Percentiles rank a stretch among this genome's conserved stretches.
phyloP scores from a whole-genome alignment of 1,284 basidiomycete species.

The Irpex sp. region DNA sequence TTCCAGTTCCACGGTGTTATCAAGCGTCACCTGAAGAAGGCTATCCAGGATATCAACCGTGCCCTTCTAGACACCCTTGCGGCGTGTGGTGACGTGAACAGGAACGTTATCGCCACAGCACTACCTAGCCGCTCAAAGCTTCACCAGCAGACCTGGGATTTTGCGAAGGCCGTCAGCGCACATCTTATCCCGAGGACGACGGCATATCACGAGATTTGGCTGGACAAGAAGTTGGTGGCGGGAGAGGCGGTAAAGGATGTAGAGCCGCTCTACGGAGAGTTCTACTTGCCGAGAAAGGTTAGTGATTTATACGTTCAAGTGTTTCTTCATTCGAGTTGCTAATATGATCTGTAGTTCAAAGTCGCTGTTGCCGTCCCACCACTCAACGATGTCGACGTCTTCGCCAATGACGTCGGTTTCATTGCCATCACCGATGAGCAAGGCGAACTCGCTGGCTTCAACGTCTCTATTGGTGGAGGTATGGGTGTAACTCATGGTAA shows the following conservation, averaged over 20 bases:
- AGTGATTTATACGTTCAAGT: slow-evolving; percentile 13
- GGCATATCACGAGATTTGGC: slow-evolving; percentile 99
- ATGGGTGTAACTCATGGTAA: slow-evolving; percentile 99
- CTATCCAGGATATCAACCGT: slow-evolving; percentile 96
- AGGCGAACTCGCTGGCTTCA: slow-evolving; percentile 82
- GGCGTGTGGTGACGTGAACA: slow-evolving; percentile 97
- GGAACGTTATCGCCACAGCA: slow-evolving; percentile 93
- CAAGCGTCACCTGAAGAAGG: slow-evolving; percentile 93
- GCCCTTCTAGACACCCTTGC: slow-evolving; percentile 93
- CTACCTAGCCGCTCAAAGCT: slow-evolving; percentile 86
- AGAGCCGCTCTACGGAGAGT: slow-evolving; percentile 95
- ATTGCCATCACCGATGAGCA: slow-evolving; percentile 83
- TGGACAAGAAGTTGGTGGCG: slow-evolving; percentile 92
- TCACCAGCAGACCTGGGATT: slow-evolving; percentile 83
- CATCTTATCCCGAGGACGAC: slow-evolving; percentile 88
- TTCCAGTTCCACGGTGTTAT: slow-evolving; percentile 99
- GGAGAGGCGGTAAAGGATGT: slow-evolving; percentile 91
- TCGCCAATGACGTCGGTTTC: slow-evolving; percentile 94
- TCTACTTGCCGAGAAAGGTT: slow-evolving; percentile 94
- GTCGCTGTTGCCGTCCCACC: slow-evolving; percentile 95
- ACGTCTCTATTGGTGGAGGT: slow-evolving; percentile 89
- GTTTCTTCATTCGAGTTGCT: neutral
- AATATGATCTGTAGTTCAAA: slow-evolving; percentile 73
- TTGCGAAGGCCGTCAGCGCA: slow-evolving; percentile 84
- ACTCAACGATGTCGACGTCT: slow-evolving; percentile 95